Evolutionary conservation across 148 eudicot genomes (phyloP).

Genomic region (Rhododendron ferrugineum): DNA sequence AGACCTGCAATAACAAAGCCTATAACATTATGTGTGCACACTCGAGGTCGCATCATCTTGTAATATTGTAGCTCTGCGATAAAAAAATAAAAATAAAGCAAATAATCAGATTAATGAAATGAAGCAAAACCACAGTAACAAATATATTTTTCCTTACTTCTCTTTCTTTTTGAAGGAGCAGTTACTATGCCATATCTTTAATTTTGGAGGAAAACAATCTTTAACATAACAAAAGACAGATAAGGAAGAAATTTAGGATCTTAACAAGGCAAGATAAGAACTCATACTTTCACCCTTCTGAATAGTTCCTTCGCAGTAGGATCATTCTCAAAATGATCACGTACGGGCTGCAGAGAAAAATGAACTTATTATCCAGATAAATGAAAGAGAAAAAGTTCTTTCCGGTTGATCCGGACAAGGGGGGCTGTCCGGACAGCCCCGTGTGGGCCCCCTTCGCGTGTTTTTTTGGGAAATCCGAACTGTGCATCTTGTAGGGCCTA

Average conservation of each 20-base stretch:
- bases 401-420: too few relatives aligned
- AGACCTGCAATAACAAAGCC: not conserved
- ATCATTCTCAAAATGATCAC: slow-evolving; percentile 69
- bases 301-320: slow-evolving; percentile 58
- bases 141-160: not conserved
- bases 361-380: not conserved
- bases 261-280: not conserved
- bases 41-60: slow-evolving; percentile 19
- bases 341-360: slow-evolving; percentile 58
- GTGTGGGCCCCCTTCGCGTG: too few relatives aligned
- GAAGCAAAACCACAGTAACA: not conserved
- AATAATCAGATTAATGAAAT: not conserved
- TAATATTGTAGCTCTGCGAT: slow-evolving; percentile 27
- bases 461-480: too few relatives aligned
- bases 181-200: not conserved
- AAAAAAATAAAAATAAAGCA: not conserved
- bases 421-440: too few relatives aligned
- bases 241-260: not conserved
- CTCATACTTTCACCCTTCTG: slow-evolving; percentile 69
- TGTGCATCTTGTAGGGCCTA: too few relatives aligned
- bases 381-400: not conserved
- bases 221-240: not conserved
- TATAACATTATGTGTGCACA: not conserved
- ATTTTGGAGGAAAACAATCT: not conserved
- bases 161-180: not conserved